Conservation (phyloP, 164 flowering plant species). For the Vitis labrusca region DNA sequence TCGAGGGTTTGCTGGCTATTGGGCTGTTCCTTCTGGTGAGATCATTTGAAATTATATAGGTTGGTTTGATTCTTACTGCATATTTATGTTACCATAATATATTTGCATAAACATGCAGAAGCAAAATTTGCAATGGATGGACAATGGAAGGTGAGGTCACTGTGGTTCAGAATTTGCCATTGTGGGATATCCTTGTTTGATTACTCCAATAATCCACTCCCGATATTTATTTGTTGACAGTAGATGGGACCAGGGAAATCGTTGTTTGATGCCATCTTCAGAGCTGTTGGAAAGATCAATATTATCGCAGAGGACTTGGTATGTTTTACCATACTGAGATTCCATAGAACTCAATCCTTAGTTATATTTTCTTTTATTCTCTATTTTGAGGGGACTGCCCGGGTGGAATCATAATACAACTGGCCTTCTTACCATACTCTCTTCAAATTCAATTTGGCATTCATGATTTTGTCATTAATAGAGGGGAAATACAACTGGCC, state of each 20-base stretch:
- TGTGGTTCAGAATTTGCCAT: not conserved
- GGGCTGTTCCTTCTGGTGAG: slow-evolving; percentile 99
- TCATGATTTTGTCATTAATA: too few relatives aligned
- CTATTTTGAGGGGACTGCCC: not conserved
- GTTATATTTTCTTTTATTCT: not conserved
- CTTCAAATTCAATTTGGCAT: too few relatives aligned
- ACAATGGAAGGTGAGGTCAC: slow-evolving; percentile 78
- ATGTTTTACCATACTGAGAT: slow-evolving; percentile 24
- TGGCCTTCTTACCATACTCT: too few relatives aligned
- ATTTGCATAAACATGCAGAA: slow-evolving; percentile 52
- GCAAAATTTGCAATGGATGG: slow-evolving; percentile 82
- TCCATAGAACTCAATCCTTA: not conserved
- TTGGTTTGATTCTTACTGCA: not conserved
- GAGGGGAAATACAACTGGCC: too few relatives aligned
- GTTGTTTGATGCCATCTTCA: slow-evolving; percentile 78
- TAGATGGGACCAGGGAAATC: slow-evolving; percentile 95
- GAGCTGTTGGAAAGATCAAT: slow-evolving; percentile 70
- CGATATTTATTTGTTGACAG: slow-evolving; percentile 33
- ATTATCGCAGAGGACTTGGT: slow-evolving; percentile 98
- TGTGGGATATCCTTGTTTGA: not conserved
- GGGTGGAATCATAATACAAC: not conserved
- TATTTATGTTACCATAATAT: not conserved
- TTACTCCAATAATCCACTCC: slow-evolving; percentile 3
- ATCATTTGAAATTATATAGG: not conserved
- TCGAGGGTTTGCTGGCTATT: slow-evolving; percentile 94